Percentiles rank a stretch among this genome's conserved stretches.
Evolutionary conservation across 352 stramenopile genomes (phyloP).

Genomic region (Pythium monospermum): DNA sequence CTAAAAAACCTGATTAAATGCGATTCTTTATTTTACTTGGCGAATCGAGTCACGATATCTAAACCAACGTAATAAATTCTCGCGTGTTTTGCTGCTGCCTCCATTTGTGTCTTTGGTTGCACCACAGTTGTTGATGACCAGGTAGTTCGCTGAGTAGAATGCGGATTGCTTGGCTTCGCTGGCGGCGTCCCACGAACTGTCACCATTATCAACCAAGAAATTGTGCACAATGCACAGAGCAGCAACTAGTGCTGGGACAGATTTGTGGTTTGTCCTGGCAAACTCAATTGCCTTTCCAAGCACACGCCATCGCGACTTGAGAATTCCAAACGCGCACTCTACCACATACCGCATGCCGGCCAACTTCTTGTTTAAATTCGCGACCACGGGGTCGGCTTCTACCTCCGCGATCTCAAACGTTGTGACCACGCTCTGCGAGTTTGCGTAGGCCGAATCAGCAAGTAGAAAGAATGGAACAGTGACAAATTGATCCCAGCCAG

Average conservation of each 20-base stretch:
- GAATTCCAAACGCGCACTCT: neutral
- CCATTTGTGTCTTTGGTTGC: neutral
- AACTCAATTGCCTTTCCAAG: neutral
- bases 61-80: neutral
- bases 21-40: neutral
- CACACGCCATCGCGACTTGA: neutral
- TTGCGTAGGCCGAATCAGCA: neutral
- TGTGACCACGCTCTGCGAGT: neutral
- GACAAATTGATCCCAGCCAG: neutral
- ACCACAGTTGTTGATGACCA: neutral
- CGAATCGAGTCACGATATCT: neutral
- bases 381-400: neutral
- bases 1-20: neutral
- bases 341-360: neutral
- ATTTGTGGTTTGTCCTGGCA: neutral
- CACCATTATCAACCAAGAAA: neutral
- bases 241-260: neutral
- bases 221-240: neutral
- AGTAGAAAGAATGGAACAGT: neutral
- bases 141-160: neutral
- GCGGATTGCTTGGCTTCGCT: neutral
- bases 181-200: neutral
- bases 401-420: neutral
- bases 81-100: neutral
- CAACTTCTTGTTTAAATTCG: neutral